phyloP scores from a whole-genome alignment of 106 monocot species.

The Ottelia alismoides region DNA sequence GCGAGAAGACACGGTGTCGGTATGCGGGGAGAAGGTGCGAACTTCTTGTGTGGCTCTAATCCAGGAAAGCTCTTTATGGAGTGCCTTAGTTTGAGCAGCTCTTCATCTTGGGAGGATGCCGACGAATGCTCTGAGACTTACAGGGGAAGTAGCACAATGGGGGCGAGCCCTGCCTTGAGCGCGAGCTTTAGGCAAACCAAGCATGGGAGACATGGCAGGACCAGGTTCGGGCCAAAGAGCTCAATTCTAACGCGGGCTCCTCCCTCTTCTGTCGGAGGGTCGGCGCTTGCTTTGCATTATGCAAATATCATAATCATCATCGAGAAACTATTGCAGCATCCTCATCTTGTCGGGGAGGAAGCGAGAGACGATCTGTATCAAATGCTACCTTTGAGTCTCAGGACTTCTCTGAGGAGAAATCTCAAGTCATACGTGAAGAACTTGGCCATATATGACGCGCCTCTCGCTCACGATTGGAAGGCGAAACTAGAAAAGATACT shows the following conservation, averaged over 20 bases:
- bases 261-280: constrained; percentile 68
- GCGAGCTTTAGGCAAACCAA: constrained; percentile 11
- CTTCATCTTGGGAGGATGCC: constrained; percentile 16
- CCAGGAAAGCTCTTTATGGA: constrained; percentile 60
- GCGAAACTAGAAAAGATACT: constrained; percentile 44
- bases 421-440: constrained; percentile 61
- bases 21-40: constrained; percentile 17
- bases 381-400: constrained; percentile 74
- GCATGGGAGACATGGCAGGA: constrained; percentile 4
- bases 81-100: constrained; percentile 59
- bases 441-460: constrained; percentile 78
- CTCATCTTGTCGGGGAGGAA: constrained; percentile 84
- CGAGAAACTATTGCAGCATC: constrained; percentile 77
- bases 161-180: constrained; percentile 14
- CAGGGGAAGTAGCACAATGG: constrained; percentile 6
- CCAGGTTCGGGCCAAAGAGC: constrained; percentile 40
- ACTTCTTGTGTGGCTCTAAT: constrained; percentile 41
- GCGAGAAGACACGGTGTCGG: not conserved
- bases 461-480: constrained; percentile 89
- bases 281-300: constrained; percentile 74
- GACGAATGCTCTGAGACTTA: constrained; percentile 18
- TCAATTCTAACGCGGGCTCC: constrained; percentile 39
- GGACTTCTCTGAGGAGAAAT: constrained; percentile 34
- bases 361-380: constrained; percentile 85
- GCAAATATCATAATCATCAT: constrained; percentile 83